phyloP scores from a whole-genome alignment of 805 yeast species.

The Zygosaccharomyces rouxii region DNA sequence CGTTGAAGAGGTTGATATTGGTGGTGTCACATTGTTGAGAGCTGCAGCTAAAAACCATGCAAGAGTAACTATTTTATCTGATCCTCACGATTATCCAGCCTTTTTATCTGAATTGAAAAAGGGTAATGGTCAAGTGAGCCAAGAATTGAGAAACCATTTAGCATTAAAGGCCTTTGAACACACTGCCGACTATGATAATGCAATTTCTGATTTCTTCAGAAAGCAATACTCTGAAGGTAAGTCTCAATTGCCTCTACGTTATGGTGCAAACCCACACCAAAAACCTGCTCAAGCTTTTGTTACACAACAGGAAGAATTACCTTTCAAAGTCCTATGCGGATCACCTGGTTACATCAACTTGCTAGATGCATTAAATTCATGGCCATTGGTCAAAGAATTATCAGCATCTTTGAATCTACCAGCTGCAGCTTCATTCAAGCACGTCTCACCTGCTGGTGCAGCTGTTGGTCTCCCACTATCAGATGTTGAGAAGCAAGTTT shows the following conservation, averaged over 20 bases:
- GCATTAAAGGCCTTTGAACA: conserved; percentile 98
- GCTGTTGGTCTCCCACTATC: conserved; percentile 94
- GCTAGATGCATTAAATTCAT: conserved; percentile 93
- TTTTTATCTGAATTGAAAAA: conserved; percentile 75
- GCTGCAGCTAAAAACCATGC: conserved; percentile 99
- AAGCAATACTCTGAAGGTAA: conserved; percentile 89
- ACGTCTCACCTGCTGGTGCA: conserved; percentile 98
- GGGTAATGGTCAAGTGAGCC: conserved; percentile 59
- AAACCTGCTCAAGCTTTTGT: conserved; percentile 98
- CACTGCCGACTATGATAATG: conserved; percentile 95
- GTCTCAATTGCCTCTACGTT: conserved; percentile 89
- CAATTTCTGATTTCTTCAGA: conserved; percentile 95
- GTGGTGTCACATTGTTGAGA: conserved; percentile 94
- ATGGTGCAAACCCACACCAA: conserved; percentile 99
- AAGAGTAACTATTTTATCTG: conserved; percentile 91
- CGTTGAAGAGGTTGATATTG: conserved; percentile 97
- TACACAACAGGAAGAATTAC: conserved; percentile 75
- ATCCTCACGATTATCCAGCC: conserved; percentile 86
- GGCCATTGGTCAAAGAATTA: conserved; percentile 98
- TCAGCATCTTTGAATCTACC: conserved; percentile 92
- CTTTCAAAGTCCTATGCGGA: conserved; percentile 89
- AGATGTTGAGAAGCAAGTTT: conserved; percentile 89
- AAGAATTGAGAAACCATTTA: conserved; percentile 69
- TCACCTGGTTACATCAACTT: conserved; percentile 97
- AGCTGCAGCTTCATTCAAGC: conserved; percentile 98